Conservation (phyloP, 2,329 filamentous ascomycete genomes). For the Sporothrix euskadiensis region DNA sequence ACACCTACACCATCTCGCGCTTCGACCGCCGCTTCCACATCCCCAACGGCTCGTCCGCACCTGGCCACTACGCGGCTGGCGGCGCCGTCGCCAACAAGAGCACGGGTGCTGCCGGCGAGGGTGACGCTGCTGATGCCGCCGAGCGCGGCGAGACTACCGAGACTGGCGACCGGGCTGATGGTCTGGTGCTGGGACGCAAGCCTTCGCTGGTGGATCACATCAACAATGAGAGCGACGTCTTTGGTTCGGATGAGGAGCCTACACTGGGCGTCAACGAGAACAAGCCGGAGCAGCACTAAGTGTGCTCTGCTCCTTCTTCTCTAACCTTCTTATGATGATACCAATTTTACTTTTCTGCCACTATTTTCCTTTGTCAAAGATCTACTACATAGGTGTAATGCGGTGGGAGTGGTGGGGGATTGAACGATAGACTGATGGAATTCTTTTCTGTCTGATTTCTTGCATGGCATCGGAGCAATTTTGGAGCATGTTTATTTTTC, state of each 20-base stretch:
- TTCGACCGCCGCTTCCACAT: constrained; percentile 76
- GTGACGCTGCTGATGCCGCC: neutral
- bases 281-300: neutral
- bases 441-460: neutral
- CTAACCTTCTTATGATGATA: neutral
- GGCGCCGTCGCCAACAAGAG: constrained; percentile 8
- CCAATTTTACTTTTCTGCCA: constrained; percentile 37
- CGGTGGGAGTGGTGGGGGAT: neutral
- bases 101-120: neutral
- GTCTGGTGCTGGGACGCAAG: constrained; percentile 1
- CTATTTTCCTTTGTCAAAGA: constrained; percentile 2
- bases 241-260: constrained; percentile 29
- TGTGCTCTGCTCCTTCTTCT: neutral
- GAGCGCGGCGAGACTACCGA: constrained; percentile 7
- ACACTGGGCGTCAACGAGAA: neutral
- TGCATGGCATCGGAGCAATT: constrained; percentile 10
- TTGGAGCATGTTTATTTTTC: neutral
- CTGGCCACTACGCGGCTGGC: constrained; percentile 50
- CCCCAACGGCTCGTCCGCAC: constrained; percentile 65
- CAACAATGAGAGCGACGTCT: constrained; percentile 35
- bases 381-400: neutral
- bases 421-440: neutral
- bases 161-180: neutral
- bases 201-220: constrained; percentile 29
- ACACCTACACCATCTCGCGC: constrained; percentile 64